Evolutionary conservation across 106 monocot genomes (phyloP), one percentile per base, ranked within the genome.

Genomic region (Vanilla planifolia): DNA sequence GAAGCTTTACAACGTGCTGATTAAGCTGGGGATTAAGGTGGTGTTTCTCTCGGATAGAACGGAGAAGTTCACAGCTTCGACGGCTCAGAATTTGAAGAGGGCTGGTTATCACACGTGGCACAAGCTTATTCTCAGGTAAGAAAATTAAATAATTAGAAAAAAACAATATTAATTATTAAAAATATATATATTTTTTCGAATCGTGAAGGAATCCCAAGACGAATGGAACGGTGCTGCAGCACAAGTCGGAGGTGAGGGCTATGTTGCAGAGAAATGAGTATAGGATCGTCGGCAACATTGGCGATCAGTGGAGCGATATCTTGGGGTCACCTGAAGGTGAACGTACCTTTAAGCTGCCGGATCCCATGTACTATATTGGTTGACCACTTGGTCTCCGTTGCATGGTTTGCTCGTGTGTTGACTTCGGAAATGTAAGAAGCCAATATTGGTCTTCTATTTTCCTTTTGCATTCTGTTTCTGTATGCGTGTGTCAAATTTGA

Each of bases 291-390:
- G 83, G 83, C 1, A 74, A 73, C 66, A 61, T 78, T 3, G 78
- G 83, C 1, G 75, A 75, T 43, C 78, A 83, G 58, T 83, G 78
- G 78, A 78, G 83, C 30, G 72, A 73, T 36, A 34, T 83, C 42
- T 46, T 75, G 19, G 73, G 74, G 5, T n/a, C 29, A 48, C 78
- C 71, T 2, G 64, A 48, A 32, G 69, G 72, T 20, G 33, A 15
- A 1, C 73, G 82, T 22, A 73, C 71, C 43, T 77, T 82, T 58
- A 82, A 82, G 70, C 66, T 82, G 2, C 77, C 82, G 5, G 52
- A 82, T 21, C 82, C 77, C 0, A 37, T 83, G 73, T 83, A 83
- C 28, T 83, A 82, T 48, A 55, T 65, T 15, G 44, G 62, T 43
- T 61, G 8, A 62, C 9, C 53, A 40, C n/a, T n/a, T n/a, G n/a